phyloP scores from a whole-genome alignment of 768 basidiomycete genomes.

The Xerocomellus amylosporus region DNA sequence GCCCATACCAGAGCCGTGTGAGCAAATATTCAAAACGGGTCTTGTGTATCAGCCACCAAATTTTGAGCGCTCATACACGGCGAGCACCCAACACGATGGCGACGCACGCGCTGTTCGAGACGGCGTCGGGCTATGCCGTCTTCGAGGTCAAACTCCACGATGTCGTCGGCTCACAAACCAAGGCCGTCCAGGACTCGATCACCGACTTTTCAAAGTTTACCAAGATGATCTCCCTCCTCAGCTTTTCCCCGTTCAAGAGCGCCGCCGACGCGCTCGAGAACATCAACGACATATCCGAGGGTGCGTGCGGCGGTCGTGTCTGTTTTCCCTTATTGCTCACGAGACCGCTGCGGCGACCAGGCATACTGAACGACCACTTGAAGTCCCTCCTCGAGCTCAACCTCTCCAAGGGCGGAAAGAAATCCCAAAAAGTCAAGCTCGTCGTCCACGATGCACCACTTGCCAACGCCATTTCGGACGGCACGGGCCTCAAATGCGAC shows the following conservation, averaged over 20 bases:
- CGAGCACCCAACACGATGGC: slow-evolving; percentile 46
- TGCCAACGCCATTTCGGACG: slow-evolving; percentile 73
- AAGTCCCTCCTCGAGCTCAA: slow-evolving; percentile 84
- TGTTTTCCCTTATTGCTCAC: neutral
- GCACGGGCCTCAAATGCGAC: slow-evolving; percentile 72
- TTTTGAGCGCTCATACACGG: slow-evolving; percentile 27
- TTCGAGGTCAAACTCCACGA: slow-evolving; percentile 87
- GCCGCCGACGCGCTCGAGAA: slow-evolving; percentile 95
- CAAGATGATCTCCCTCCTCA: slow-evolving; percentile 87
- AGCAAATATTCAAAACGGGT: neutral
- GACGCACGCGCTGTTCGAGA: slow-evolving; percentile 90
- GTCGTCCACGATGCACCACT: slow-evolving; percentile 76
- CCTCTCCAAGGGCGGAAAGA: slow-evolving; percentile 66
- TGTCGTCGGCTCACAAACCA: slow-evolving; percentile 78
- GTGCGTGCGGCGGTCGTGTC: slow-evolving; percentile 40
- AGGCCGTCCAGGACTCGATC: slow-evolving; percentile 81
- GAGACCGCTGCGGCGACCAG: slow-evolving; percentile 37
- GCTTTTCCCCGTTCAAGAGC: slow-evolving; percentile 92
- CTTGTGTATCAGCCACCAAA: slow-evolving; percentile 13
- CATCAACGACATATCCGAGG: slow-evolving; percentile 94
- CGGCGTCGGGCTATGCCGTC: slow-evolving; percentile 90
- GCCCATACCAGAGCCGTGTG: slow-evolving; percentile 5
- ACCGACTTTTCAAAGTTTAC: slow-evolving; percentile 83
- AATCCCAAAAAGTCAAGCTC: slow-evolving; percentile 66
- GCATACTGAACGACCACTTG: slow-evolving; percentile 81